phyloP scores from a whole-genome alignment of 768 basidiomycete species.

The Dioszegia aurantiaca region DNA sequence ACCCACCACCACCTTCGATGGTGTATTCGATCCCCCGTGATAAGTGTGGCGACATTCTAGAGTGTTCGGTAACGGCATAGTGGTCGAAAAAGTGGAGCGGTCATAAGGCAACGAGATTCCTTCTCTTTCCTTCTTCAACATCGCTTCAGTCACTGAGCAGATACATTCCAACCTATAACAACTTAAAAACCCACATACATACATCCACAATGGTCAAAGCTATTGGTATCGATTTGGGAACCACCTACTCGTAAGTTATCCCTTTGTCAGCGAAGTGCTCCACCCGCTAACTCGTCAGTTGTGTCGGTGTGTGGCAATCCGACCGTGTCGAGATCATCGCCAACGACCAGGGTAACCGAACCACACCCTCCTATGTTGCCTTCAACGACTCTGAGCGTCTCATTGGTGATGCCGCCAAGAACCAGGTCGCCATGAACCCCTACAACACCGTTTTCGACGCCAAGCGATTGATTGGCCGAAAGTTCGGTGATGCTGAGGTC shows the following conservation, averaged over 20 bases:
- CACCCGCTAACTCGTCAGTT: constrained; percentile 6
- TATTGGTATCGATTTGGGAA: constrained; percentile 61
- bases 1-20: background rate
- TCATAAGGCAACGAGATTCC: too few relatives aligned
- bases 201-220: constrained; percentile 46
- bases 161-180: background rate
- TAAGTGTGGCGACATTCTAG: background rate
- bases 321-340: constrained; percentile 98
- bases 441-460: constrained; percentile 96
- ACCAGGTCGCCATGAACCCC: constrained; percentile 94
- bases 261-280: background rate
- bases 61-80: background rate
- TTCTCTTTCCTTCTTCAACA: background rate
- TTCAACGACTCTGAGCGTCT: constrained; percentile 94
- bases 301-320: constrained; percentile 97
- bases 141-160: background rate
- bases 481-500: constrained; percentile 56
- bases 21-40: background rate
- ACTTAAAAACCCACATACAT: constrained; percentile 1
- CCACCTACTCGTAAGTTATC: constrained; percentile 72
- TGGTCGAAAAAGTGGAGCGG: too few relatives aligned
- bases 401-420: constrained; percentile 98
- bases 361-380: constrained; percentile 92
- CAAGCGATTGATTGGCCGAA: constrained; percentile 86
- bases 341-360: constrained; percentile 68